Base-by-base conservation (phyloP, 1,139 yeast genomes). In the Suhomyces terraborum region DNA sequence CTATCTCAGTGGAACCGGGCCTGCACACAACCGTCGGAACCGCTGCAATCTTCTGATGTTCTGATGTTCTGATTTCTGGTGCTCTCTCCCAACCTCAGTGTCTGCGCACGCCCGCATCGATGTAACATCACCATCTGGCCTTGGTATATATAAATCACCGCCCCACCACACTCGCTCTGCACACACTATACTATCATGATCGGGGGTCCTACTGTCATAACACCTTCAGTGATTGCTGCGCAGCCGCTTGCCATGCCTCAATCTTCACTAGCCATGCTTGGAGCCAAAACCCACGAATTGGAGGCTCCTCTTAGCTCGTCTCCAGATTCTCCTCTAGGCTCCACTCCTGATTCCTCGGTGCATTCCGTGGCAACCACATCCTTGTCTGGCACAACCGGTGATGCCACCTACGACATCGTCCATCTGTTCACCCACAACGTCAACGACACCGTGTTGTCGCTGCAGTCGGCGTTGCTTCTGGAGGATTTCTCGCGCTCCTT, bases 401-500 rank as follows among this genome's bases (percentile, higher is more conserved):
- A 30, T 17, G 31, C 36, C 36, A 30, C 41, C 19, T 25, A 34
- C 19, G 37, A 16, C 10, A 36, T 42, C 28, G 18, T 32, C 28
- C 21, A 16, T 22, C 28, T 19, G 17, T 50, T 50, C 43, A 41
- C 46, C n/a, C 41, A 38, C 36, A 47, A 46, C 37, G 36, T 49
- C 40, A 43, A 37, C 23, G 49, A 47, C 28, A 31, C 43, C 8
- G 49, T 47, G 26, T 43, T 48, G 35, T 38, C 48, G 21, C 32
- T 47, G 16, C 55, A 50, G 38, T 41, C 52, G 26, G 43, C 44
- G 23, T 17, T 44, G 25, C 42, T 51, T 10, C 32, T 45, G 33
- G 41, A 38, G 12, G 55, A 51, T 44, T 62, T 69, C 40, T 58
- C 64, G 40, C 62, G 62, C 35, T 62, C 75, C 1, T 54, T 73